Evolutionary conservation across 176 grass and related monocot genomes (phyloP).

Genomic region (Hsuehochloa calcarea): DNA sequence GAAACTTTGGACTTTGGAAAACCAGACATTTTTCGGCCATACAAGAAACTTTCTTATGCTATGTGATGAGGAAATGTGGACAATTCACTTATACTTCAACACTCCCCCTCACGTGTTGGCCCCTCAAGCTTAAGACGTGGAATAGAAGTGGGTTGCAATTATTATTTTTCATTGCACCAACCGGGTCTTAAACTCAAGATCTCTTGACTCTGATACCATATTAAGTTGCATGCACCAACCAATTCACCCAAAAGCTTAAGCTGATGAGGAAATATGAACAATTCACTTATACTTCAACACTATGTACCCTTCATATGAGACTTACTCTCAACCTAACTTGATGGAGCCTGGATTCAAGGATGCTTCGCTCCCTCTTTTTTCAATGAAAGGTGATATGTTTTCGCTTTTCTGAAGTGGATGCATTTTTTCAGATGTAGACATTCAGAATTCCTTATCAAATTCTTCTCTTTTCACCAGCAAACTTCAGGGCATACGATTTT

Average conservation of each 20-base stretch:
- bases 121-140: too few relatives aligned
- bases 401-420: not conserved
- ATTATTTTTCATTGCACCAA: too few relatives aligned
- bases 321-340: constrained; percentile 8
- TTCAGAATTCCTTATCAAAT: not conserved
- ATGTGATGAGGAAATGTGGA: too few relatives aligned
- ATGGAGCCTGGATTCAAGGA: constrained; percentile 8
- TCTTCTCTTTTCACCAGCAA: not conserved
- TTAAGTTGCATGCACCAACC: too few relatives aligned
- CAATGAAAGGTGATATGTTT: not conserved
- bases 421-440: not conserved
- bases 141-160: too few relatives aligned
- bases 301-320: not conserved
- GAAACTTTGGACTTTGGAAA: not conserved
- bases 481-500: not conserved
- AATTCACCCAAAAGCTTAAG: too few relatives aligned
- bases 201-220: too few relatives aligned
- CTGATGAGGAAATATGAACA: too few relatives aligned
- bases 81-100: too few relatives aligned
- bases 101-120: too few relatives aligned
- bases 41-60: not conserved
- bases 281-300: too few relatives aligned
- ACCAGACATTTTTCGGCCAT: not conserved
- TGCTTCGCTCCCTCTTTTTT: not conserved
- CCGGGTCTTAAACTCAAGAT: too few relatives aligned